phyloP scores from a whole-genome alignment of 768 basidiomycete species.

The Rhizopogon salebrosus region DNA sequence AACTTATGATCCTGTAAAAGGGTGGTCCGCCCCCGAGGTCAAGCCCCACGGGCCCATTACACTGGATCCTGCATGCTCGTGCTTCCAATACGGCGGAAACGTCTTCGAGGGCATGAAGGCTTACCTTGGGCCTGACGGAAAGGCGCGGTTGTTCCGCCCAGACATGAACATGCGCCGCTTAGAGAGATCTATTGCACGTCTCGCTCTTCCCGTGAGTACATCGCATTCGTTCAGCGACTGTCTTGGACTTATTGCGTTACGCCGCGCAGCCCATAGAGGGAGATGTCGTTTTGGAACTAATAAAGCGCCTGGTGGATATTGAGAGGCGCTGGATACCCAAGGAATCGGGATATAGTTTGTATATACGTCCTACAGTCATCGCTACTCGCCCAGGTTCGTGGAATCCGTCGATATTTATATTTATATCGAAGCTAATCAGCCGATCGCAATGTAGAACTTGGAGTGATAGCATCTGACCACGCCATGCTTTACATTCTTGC shows the following conservation, averaged over 20 bases:
- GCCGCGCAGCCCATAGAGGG: conserved; percentile 35
- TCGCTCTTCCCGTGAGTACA: conserved; percentile 62
- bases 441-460: conserved; percentile 34
- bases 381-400: conserved; percentile 35
- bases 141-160: conserved; percentile 75
- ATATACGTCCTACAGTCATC: conserved; percentile 78
- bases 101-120: conserved; percentile 75
- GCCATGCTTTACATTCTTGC: conserved; percentile 84
- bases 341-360: conserved; percentile 70
- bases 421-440: neutral
- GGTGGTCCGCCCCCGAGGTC: conserved; percentile 72
- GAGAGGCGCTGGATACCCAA: conserved; percentile 87
- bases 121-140: conserved; percentile 66
- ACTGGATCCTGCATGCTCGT: conserved; percentile 51
- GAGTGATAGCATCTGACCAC: conserved; percentile 71
- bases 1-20: conserved; percentile 54
- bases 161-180: conserved; percentile 83
- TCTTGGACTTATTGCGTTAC: neutral
- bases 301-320: conserved; percentile 61
- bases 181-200: conserved; percentile 58
- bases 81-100: conserved; percentile 58
- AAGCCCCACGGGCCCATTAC: conserved; percentile 59
- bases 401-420: neutral
- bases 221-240: neutral
- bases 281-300: conserved; percentile 41